Evolutionary conservation across 2,329 filamentous ascomycete genomes (phyloP), one percentile per base, ranked within the genome.

Genomic region (Fonsecaea multimorphosa): DNA sequence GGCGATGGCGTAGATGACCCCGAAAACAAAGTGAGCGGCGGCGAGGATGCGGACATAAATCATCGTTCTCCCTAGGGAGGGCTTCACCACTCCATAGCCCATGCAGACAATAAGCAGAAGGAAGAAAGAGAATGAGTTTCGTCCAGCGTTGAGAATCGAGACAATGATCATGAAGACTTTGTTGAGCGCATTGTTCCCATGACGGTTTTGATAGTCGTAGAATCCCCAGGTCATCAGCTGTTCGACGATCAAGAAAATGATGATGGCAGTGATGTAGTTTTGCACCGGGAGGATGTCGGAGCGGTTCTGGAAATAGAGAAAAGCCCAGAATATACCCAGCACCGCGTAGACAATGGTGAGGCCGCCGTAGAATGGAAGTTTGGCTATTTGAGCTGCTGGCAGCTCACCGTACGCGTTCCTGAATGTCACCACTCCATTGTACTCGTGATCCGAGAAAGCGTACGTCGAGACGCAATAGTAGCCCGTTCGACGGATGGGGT

Each of bases 211-310:
- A 77, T 91, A 98, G 79, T 99, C 95, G 78, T 98, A 99, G 81
- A 96, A 99, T 51, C 92, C 93, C 95, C 95, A 99, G 1, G 95
- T 99, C 87, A 98, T 93, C 74, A 98, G 83, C 89, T 98, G 97
- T 78, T 99, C 95, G 16, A 98, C 80, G 16, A 98, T 92, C 51
- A 99, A 82, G 80, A 99, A 99, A 59, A 95, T 87, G 57, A 99
- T 83, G 67, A 98, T 99, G 9, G 95, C 94, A 0, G 95, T 99
- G 73, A 99, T 98, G 78, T 99, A 99, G 77, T 99, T 99, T 79
- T 99, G 95, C 1, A 99, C 95, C 16, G 96, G 90, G 74, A 99
- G 88, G 68, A 99, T 98, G 78, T 99, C 95, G 74, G 91, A 87
- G 66, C 94, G 87, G 77, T 99, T 92, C 78, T 97, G 93, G 74